Evolutionary conservation across 2,329 filamentous ascomycete species (phyloP).

Genomic region (Monilinia aucupariae): DNA sequence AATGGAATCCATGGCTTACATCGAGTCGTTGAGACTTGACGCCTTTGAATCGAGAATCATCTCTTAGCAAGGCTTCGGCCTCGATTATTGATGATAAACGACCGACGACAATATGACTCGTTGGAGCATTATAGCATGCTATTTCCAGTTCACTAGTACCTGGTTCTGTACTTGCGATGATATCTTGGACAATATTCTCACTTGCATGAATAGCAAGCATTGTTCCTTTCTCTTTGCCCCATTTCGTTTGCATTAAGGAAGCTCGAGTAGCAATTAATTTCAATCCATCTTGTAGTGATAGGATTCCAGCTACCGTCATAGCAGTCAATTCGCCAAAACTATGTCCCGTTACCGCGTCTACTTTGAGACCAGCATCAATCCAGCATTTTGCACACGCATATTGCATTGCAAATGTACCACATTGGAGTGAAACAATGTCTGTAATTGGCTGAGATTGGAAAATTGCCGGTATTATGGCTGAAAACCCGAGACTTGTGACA

Average conservation of each 20-base stretch:
- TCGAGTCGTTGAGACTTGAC: background rate
- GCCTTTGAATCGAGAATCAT: background rate
- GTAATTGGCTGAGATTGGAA: slow-evolving; percentile 16
- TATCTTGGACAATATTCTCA: background rate
- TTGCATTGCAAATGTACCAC: slow-evolving; percentile 15
- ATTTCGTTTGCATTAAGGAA: slow-evolving; percentile 28
- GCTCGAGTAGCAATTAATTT: slow-evolving; percentile 35
- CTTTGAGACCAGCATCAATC: slow-evolving; percentile 21
- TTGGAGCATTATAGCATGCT: slow-evolving; percentile 36
- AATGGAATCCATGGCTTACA: background rate
- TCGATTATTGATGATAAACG: slow-evolving; percentile 9
- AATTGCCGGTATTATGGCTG: slow-evolving; percentile 20
- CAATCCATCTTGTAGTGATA: background rate
- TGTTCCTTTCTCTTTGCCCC: background rate
- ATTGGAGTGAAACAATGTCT: no score
- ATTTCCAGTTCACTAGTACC: slow-evolving; percentile 21
- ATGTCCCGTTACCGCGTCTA: slow-evolving; percentile 33
- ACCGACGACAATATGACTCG: slow-evolving; percentile 35
- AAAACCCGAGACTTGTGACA: slow-evolving; percentile 7
- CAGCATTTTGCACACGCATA: slow-evolving; percentile 22
- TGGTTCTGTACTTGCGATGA: background rate
- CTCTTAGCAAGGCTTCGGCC: background rate
- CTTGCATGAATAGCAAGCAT: background rate
- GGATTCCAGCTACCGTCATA: slow-evolving; percentile 31
- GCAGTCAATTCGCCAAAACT: slow-evolving; percentile 40